Base-by-base conservation (phyloP, 2,329 filamentous ascomycete genomes). In the Hypoxylon sp. region DNA sequence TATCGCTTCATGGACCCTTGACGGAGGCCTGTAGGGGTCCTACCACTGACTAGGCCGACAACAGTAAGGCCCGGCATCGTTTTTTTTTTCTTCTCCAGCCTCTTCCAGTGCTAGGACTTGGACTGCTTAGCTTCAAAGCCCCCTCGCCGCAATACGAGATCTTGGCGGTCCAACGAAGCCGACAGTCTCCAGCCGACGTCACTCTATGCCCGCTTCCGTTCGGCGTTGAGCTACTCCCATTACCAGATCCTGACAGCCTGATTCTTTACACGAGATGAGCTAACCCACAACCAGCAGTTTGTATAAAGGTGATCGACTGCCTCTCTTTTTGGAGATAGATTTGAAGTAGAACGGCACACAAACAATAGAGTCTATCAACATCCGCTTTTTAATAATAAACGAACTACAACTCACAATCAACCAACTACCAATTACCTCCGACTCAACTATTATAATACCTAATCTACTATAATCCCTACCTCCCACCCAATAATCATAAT, bases 91-190 rank as follows among this genome's bases (percentile, higher is more conserved):
- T 34, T 28, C 67, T 60, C 47, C 44, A 55, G 58, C 56, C 15
- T 60, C 37, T 30, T 24, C 46, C 24, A 62, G 48, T n/a, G 46
- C 52, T 53, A 47, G 50, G 46, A 59, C 46, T 64, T 24, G 41
- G 48, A n/a, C 43, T 41, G 26, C 37, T 56, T 56, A 54, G 17
- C 59, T 43, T 56, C 54, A 58, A 49, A 62, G 56, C 52, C 59
- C 66, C 61, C 54, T 52, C 43, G 56, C 19, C n/a, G 41, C 49
- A 70, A 73, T 72, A 73, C 71, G 71, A 73, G 71, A 65, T 72
- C 67, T 71, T 70, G 71, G 71, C 71, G 46, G 59, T 53, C 56
- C n/a, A 53, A 59, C 52, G 57, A 50, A 60, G 62, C 37, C 43
- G 47, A 48, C 43, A 65, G 70, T 70, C 67, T 52, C 44, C 62